phyloP scores from a whole-genome alignment of 164 flowering plant genomes.

The Vitis labrusca region DNA sequence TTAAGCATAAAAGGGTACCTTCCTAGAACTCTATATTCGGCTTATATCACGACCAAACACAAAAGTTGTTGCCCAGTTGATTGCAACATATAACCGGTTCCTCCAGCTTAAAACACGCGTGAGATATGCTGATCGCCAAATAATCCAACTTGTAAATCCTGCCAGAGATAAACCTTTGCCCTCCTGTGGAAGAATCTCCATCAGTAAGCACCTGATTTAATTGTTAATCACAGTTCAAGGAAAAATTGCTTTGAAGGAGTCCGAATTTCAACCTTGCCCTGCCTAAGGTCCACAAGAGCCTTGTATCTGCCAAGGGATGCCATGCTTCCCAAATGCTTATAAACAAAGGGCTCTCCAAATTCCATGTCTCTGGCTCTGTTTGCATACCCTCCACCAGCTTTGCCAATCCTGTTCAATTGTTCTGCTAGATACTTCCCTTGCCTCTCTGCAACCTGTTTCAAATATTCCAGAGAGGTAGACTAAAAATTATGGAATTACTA shows the following conservation, averaged over 20 bases:
- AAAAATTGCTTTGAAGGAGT: not conserved
- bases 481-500: no score
- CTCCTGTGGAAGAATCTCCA: conserved; percentile 44
- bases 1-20: not conserved
- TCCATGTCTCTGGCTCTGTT: conserved; percentile 50
- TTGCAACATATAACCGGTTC: conserved; percentile 89
- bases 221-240: not conserved
- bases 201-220: not conserved
- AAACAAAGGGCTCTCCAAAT: conserved; percentile 72
- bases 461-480: not conserved
- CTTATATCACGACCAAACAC: conserved; percentile 95
- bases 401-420: conserved; percentile 65
- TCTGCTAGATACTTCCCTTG: conserved; percentile 82
- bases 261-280: conserved; percentile 65
- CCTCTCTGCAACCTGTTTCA: conserved; percentile 86
- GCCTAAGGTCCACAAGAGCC: conserved; percentile 94
- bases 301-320: conserved; percentile 92
- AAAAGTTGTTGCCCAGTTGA: conserved; percentile 88
- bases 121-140: conserved; percentile 94
- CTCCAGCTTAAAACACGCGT: conserved; percentile 97
- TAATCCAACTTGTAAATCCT: conserved; percentile 84
- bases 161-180: conserved; percentile 75
- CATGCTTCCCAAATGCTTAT: conserved; percentile 95
- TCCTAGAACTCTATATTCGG: conserved; percentile 46
- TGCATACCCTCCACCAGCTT: conserved; percentile 78